Evolutionary conservation across 2,329 filamentous ascomycete species (phyloP), one percentile per base, ranked within the genome.

Genomic region (Aureobasidium sp.): DNA sequence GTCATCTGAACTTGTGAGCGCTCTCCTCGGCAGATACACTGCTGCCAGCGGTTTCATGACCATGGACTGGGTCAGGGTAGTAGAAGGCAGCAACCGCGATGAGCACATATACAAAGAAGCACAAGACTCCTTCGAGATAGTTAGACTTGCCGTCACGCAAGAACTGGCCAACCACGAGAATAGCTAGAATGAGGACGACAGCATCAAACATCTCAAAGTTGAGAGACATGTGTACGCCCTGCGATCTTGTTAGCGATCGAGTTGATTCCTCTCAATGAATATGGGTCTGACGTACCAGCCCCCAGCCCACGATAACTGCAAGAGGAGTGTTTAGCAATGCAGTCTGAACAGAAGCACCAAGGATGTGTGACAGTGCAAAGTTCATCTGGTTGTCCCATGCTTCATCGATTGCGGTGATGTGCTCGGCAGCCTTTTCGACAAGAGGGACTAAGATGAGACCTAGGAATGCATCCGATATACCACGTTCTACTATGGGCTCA

Each of bases 151-250:
- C 85, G 70, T 96, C 92, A 53, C 90, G 81, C 59, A 96, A 75
- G 74, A 96, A 95, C 63, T 90, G 89, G 1, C 91, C 90, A 2
- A 95, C 89, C 0, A 91, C 90, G 43, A 96, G 78, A 67, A 96
- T 93, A 29, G 89, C 84, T 25, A 96, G 79, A 60, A 96, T 84
- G 9, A 96, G 78, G 64, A 95, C 81, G 60, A 88, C 82, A 21
- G 95, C 81, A 75, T 95, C 90, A 77, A 96, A 96, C 15, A 91
- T 79, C 67, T 94, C 88, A 70, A 96, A 96, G 70, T 90, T 86
- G 57, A 96, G 78, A 64, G 88, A 85, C 82, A 96, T 89, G 6
- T 78, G 69, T 11, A 65, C 54, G 67, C 84, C 84, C 53, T 57
- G 19, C 1, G 74, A 96, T 95, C 64, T 90, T 89, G 1, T 91